phyloP scores from a whole-genome alignment of 148 eudicot genomes.

The Cornus florida region DNA sequence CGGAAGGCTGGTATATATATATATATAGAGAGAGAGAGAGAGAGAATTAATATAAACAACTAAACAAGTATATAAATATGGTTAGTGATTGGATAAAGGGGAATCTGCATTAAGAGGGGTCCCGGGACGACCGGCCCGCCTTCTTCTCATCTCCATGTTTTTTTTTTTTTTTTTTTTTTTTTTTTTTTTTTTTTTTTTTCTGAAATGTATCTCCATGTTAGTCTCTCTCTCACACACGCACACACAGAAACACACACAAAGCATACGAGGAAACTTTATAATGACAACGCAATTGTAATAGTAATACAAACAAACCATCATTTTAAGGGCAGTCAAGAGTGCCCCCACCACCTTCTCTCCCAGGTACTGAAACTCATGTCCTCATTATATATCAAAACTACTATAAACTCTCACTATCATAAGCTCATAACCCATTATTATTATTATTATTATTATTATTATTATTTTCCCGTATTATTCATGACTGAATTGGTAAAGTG shows the following conservation, averaged over 20 bases:
- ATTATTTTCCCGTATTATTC: too few species aligned
- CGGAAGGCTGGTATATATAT: too few species aligned
- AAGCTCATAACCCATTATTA: too few species aligned
- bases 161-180: too few species aligned
- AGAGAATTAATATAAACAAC: too few species aligned
- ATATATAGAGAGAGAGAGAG: too few species aligned
- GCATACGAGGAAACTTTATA: neutral
- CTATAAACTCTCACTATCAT: neutral
- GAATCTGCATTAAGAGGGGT: neutral
- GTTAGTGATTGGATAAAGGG: neutral
- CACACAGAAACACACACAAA: too few species aligned
- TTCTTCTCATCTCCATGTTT: neutral
- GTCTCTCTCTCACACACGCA: too few species aligned
- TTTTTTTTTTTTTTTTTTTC: too few species aligned
- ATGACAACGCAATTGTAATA: neutral
- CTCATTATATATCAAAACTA: neutral
- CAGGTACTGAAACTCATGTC: neutral
- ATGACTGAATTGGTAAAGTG: too few species aligned
- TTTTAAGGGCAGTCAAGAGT: neutral
- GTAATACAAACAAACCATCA: neutral
- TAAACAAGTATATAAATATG: neutral
- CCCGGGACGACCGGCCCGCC: neutral
- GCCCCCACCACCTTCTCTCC: slow-evolving; percentile 4
- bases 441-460: too few species aligned
- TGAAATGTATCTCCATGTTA: too few species aligned